Base-by-base conservation (phyloP, 306 rosid species). In the Phaseolus lunatus region DNA sequence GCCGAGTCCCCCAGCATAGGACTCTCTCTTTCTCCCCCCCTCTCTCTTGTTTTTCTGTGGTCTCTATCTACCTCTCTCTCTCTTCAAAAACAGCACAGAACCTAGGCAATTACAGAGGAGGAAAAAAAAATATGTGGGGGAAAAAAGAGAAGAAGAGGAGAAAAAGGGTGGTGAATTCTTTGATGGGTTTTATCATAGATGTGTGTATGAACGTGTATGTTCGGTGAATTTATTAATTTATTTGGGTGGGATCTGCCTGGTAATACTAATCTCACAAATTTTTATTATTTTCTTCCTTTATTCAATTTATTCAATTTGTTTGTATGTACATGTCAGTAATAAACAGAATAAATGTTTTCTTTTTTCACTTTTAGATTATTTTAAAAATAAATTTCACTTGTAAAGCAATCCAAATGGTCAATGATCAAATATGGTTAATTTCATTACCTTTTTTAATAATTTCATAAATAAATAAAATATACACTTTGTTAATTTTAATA, bases 1-100 rank as follows among this genome's bases (percentile, higher is more conserved):
- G 86, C 70, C 43, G 96, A 87, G 90, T 92, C 93, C 85, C 93
- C 95, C 81, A 88, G 88, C 97, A 92, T 90, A 91, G 90, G 84
- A 82, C 87, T 76, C 80, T 66, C 2, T 80, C 47, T 70, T 7
- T 11, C 56, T 67, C 41, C 35, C 71, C 52, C 49, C 2, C 3
- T 57, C 2, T n/a, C 3, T 52, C 26, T 37, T 18, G 63, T 18
- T 63, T 18, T 18, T 18, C 50, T 19, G 52, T 41, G 48, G 71
- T 66, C 50, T 77, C 15, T 33, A 26, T 79, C 75, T 76, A 15
- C 16, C 31, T 33, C 35, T 37, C 50, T 44, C 31, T 50, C 19
- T 19, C 72, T 61, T 45, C 59, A 63, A 20, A 72, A 75, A 67
- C 74, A 64, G 77, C 73, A 79, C 76, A 72, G 77, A 73, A 48